Base-by-base conservation (phyloP, 2,329 filamentous ascomycete species). In the Aureobasidium sp. region DNA sequence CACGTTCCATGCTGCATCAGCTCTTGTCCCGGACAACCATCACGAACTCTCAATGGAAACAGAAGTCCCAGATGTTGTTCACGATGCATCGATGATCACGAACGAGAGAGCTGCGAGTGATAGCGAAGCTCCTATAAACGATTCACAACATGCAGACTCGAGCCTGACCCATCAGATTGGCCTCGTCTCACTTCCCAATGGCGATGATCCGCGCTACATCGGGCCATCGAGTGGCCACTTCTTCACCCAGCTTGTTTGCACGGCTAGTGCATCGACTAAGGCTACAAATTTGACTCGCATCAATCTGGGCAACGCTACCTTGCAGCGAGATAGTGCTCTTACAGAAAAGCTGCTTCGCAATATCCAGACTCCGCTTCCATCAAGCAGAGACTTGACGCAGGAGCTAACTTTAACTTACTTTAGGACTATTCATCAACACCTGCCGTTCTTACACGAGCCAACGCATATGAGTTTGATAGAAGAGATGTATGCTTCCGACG, bases 211-310 rank as follows among this genome's bases (percentile, higher is more conserved):
- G 14, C 39, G 53, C 14, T 57, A 57, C n/a, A 57, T 57, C 12
- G 53, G 53, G 9, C 53, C 53, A 22, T 57, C 53, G 11, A 57
- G 53, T 36, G 53, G 53, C 14, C 41, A 57, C 41, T 57, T 57
- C 27, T 57, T 57, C 9, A 57, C 53, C 9, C 39, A 57, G 22
- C 53, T 57, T 20, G 41, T 57, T 22, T 57, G 53, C 25, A 57
- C 53, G 17, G 53, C 39, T 14, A 57, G 53, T 29, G 53, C 53
- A 12, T 36, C 25, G n/a, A 45, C 53, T 5, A 57, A 45, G 17
- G 27, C 27, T 12, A 22, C 39, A 2, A 34, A 27, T 8, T 7
- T 27, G 8, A 34, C 29, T n/a, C 39, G 39, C 7, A n/a, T 39
- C n/a, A 41, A 20, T 17, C n/a, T n/a, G 2, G 22, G 27, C 3